Percentiles rank a stretch among this genome's conserved stretches.
These are phyloP conservation scores for Camellia japonica DNA, from an alignment of 148 eudicot species.

Conservation along the genomic window DNA sequence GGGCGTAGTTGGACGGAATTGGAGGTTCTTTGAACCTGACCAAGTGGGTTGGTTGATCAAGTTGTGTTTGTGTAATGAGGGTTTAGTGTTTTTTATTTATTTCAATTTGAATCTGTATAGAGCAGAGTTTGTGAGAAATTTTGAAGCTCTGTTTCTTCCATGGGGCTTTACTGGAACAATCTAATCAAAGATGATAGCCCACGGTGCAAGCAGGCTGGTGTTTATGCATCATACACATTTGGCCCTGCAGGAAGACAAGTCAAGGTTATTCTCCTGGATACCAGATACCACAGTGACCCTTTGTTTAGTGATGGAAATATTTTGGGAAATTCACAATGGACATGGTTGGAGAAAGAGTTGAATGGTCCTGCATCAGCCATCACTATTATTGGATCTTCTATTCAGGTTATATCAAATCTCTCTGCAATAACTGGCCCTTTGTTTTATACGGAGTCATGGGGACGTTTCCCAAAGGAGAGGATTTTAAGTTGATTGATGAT, in stretches of 20 bases:
- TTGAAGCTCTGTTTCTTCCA: neutral
- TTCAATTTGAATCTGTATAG: neutral
- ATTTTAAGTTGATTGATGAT: slow-evolving; percentile 50
- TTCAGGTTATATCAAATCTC: slow-evolving; percentile 84
- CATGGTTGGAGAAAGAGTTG: slow-evolving; percentile 66
- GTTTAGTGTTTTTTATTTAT: neutral
- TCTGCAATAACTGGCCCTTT: slow-evolving; percentile 65
- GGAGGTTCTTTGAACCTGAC: slow-evolving; percentile 14
- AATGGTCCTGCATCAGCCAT: slow-evolving; percentile 51
- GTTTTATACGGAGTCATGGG: slow-evolving; percentile 59
- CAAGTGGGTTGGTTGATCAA: neutral
- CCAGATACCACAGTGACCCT: slow-evolving; percentile 77
- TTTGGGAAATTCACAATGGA: slow-evolving; percentile 66
- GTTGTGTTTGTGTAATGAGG: neutral
- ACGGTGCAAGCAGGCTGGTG: slow-evolving; percentile 82
- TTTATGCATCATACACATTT: slow-evolving; percentile 64
- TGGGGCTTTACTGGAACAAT: slow-evolving; percentile 44
- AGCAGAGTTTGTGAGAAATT: neutral
- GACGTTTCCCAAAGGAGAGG: slow-evolving; percentile 67
- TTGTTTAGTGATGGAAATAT: slow-evolving; percentile 61
- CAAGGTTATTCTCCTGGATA: slow-evolving; percentile 75
- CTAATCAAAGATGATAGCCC: slow-evolving; percentile 39
- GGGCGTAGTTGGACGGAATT: slow-evolving; percentile 1
- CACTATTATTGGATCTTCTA: slow-evolving; percentile 67
- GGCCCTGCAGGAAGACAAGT: slow-evolving; percentile 59